Percentiles rank a stretch among this genome's conserved stretches.
These are phyloP conservation scores for Ogataea pignaliae DNA, from an alignment of 805 yeast species.

Conservation along the genomic window DNA sequence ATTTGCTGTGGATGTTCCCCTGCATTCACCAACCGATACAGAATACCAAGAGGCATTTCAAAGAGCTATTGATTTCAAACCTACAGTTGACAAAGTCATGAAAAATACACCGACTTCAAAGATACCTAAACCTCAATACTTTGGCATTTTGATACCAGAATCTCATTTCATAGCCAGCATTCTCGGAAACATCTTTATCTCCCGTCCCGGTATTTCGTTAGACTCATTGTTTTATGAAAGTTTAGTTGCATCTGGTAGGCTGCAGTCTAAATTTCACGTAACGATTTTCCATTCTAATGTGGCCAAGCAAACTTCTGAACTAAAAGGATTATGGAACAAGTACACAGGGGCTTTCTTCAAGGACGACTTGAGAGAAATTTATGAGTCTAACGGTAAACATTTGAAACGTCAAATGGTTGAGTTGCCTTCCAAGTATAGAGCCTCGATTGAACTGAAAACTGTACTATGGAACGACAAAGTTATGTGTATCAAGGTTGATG, in stretches of 20 bases:
- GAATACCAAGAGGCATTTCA: constrained; percentile 44
- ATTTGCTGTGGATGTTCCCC: constrained; percentile 40
- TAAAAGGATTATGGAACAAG: constrained; percentile 15
- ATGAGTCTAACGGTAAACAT: constrained; percentile 1
- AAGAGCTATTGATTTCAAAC: constrained; percentile 50
- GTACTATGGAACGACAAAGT: constrained; percentile 49
- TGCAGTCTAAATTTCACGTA: constrained; percentile 59
- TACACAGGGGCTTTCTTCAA: constrained; percentile 11
- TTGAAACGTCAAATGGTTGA: constrained; percentile 1
- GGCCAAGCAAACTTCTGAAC: constrained; percentile 10
- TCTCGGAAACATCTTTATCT: constrained; percentile 15
- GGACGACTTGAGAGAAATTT: constrained; percentile 6
- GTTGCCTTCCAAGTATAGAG: constrained; percentile 21
- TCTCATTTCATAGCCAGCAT: constrained; percentile 4
- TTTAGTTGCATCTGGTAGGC: constrained; percentile 30
- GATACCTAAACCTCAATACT: constrained; percentile 36
- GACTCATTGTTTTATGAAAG: constrained; percentile 2
- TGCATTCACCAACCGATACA: constrained; percentile 36
- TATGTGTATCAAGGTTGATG: constrained; percentile 49
- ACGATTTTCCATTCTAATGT: constrained; percentile 51
- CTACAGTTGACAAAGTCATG: constrained; percentile 40
- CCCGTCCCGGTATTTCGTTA: not conserved
- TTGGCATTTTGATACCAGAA: constrained; percentile 37
- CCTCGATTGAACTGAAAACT: constrained; percentile 38
- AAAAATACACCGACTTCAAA: constrained; percentile 9